Evolutionary conservation across 139 green algal genomes (phyloP).

Genomic region (Nannochloris sp.): DNA sequence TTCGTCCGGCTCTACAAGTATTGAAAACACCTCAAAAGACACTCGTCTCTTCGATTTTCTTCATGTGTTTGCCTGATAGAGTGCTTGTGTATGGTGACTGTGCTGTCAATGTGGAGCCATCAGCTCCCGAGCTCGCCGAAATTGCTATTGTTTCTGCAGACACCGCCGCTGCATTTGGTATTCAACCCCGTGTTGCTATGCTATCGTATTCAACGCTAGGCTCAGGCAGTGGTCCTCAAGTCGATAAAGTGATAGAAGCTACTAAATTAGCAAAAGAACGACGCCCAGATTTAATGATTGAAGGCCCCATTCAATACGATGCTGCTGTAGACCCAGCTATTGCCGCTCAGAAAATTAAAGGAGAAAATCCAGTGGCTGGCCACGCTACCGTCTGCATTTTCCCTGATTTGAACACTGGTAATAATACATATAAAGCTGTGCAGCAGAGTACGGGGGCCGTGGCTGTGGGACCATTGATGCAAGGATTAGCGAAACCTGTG

Average conservation of each 20-base stretch:
- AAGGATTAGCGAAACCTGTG: slow-evolving; percentile 79
- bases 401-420: slow-evolving; percentile 87
- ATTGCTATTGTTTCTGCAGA: slow-evolving; percentile 71
- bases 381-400: slow-evolving; percentile 82
- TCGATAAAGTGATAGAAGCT: slow-evolving; percentile 73
- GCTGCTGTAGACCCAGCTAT: slow-evolving; percentile 73
- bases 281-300: slow-evolving; percentile 61
- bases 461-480: slow-evolving; percentile 83
- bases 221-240: slow-evolving; percentile 55
- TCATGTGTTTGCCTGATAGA: slow-evolving; percentile 88
- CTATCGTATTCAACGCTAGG: slow-evolving; percentile 80
- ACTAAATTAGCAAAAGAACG: slow-evolving; percentile 44
- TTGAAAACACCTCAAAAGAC: slow-evolving; percentile 37
- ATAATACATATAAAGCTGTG: slow-evolving; percentile 84
- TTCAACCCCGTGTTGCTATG: slow-evolving; percentile 82
- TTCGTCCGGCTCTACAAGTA: slow-evolving; percentile 80
- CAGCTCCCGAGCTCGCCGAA: slow-evolving; percentile 57
- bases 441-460: slow-evolving; percentile 66
- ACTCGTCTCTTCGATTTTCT: slow-evolving; percentile 81
- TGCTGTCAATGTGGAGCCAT: slow-evolving; percentile 81
- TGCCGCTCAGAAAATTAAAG: slow-evolving; percentile 70
- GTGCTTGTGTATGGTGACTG: slow-evolving; percentile 89
- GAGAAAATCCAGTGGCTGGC: slow-evolving; percentile 61
- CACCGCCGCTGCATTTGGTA: slow-evolving; percentile 77
- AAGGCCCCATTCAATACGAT: slow-evolving; percentile 82